These are phyloP conservation scores for Panicum hallii DNA, from an alignment of 202 grass and related monocot species.

Conservation along the genomic window DNA sequence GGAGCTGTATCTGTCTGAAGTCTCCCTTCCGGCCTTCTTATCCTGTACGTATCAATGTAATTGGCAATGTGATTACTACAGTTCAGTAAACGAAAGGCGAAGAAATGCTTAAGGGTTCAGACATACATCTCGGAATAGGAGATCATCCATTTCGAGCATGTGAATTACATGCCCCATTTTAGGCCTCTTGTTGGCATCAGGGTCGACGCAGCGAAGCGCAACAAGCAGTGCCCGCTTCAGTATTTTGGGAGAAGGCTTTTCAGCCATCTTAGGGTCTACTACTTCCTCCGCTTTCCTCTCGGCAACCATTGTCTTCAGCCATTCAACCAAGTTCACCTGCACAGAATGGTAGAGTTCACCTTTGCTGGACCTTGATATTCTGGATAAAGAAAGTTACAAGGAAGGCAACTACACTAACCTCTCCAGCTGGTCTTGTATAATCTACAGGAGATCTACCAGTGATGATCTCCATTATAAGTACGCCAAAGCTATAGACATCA, in stretches of 20 bases:
- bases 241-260: slow-evolving; percentile 79
- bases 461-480: slow-evolving; percentile 90
- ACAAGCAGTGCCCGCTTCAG: slow-evolving; percentile 78
- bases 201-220: slow-evolving; percentile 84
- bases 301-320: slow-evolving; percentile 84
- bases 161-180: slow-evolving; percentile 98
- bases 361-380: neutral
- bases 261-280: slow-evolving; percentile 74
- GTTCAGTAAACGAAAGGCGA: neutral
- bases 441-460: slow-evolving; percentile 92
- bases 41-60: slow-evolving; percentile 52
- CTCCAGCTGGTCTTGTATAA: slow-evolving; percentile 75
- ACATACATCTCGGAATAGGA: slow-evolving; percentile 68
- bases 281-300: slow-evolving; percentile 81
- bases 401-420: slow-evolving; percentile 45
- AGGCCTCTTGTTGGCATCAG: slow-evolving; percentile 80
- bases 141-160: slow-evolving; percentile 97
- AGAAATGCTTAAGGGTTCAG: neutral
- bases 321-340: slow-evolving; percentile 92
- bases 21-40: slow-evolving; percentile 51
- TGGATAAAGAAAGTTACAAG: neutral
- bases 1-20: slow-evolving; percentile 52
- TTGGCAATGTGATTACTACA: neutral
- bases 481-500: slow-evolving; percentile 95
- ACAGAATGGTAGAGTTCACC: slow-evolving; percentile 23